Evolutionary conservation across 2,329 filamentous ascomycete species (phyloP).

Genomic region (Fusarium floridanum): DNA sequence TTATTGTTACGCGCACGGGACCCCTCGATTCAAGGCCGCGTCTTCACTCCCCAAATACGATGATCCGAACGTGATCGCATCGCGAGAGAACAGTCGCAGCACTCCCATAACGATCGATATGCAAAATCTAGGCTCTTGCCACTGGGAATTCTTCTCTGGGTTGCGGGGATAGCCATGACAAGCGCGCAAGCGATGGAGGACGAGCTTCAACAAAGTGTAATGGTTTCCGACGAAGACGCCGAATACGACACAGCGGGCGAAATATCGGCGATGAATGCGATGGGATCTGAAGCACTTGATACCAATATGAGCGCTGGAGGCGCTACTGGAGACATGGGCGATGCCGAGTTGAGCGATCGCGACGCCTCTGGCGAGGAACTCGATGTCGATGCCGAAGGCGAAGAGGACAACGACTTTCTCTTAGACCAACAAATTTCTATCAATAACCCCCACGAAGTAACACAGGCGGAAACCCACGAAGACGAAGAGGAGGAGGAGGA

Average conservation of each 20-base stretch:
- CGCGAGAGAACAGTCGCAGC: constrained; percentile 42
- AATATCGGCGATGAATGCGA: constrained; percentile 40
- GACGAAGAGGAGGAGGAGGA: constrained; percentile 50
- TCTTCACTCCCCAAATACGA: constrained; percentile 35
- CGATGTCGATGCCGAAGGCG: constrained; percentile 59
- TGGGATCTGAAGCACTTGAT: constrained; percentile 17
- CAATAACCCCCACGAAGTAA: constrained; percentile 46
- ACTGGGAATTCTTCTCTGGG: constrained; percentile 34
- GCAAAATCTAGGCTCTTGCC: constrained; percentile 37
- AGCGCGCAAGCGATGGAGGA: constrained; percentile 69
- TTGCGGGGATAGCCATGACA: constrained; percentile 57
- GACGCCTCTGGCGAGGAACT: constrained; percentile 59
- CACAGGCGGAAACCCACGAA: constrained; percentile 50
- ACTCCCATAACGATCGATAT: constrained; percentile 47
- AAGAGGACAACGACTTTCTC: constrained; percentile 54
- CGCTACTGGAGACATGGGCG: constrained; percentile 45
- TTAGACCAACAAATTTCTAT: constrained; percentile 44
- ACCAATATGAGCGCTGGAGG: constrained; percentile 1
- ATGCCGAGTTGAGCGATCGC: constrained; percentile 55
- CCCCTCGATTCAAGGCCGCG: constrained; percentile 39
- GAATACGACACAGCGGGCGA: constrained; percentile 56
- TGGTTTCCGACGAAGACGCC: constrained; percentile 64
- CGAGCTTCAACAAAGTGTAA: constrained; percentile 68
- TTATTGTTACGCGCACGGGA: constrained; percentile 8
- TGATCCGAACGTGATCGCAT: constrained; percentile 42